phyloP scores from a whole-genome alignment of 345 rosid genomes.

The Anacardium occidentale region DNA sequence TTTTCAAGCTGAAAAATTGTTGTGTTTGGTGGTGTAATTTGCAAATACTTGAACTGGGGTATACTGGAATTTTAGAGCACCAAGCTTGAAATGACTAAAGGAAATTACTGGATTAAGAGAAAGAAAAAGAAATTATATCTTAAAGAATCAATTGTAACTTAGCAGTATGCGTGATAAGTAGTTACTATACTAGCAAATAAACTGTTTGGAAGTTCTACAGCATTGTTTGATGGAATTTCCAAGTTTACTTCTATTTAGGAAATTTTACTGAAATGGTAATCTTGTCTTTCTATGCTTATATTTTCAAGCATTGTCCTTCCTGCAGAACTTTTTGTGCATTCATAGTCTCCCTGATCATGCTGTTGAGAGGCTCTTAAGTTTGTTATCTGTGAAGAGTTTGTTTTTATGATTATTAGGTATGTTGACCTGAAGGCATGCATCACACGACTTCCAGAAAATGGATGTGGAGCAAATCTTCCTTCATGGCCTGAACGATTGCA shows the following conservation, averaged over 20 bases:
- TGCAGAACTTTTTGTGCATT: not conserved
- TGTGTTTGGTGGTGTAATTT: too few species aligned
- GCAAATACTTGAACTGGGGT: not conserved
- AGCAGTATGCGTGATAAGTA: not conserved
- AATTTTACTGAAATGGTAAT: not conserved
- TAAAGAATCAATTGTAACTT: not conserved
- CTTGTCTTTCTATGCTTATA: not conserved
- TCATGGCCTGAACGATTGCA: conserved; percentile 85
- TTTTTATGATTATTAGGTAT: conserved; percentile 51
- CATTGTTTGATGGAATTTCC: not conserved
- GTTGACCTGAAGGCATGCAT: conserved; percentile 86
- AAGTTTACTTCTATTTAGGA: not conserved
- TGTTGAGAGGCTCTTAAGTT: conserved; percentile 1
- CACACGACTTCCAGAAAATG: conserved; percentile 73
- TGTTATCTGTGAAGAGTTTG: conserved; percentile 11
- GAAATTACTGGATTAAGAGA: not conserved
- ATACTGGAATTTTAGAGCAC: not conserved
- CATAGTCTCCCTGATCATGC: conserved; percentile 12
- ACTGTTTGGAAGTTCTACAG: not conserved
- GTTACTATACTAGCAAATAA: not conserved
- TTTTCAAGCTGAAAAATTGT: not conserved
- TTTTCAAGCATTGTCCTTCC: conserved; percentile 1
- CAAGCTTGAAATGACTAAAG: not conserved
- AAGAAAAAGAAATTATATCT: not conserved
- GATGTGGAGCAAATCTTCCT: conserved; percentile 71